Conservation (phyloP, 352 stramenopile genomes). For the Pythium scleroteichum region DNA sequence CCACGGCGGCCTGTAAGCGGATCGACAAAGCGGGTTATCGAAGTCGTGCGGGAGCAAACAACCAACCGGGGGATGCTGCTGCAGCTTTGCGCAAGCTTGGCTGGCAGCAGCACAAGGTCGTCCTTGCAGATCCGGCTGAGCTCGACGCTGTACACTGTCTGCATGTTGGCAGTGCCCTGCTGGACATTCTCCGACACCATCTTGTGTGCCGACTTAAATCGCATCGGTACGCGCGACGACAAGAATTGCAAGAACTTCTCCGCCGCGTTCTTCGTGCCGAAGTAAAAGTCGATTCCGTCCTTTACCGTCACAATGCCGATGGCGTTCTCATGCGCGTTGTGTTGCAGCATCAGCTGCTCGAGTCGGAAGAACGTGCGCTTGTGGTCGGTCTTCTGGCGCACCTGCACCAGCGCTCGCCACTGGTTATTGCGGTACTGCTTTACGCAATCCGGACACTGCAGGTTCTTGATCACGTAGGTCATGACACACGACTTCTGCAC, state of each 20-base stretch:
- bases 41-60: conserved; percentile 62
- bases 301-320: conserved; percentile 64
- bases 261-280: conserved; percentile 49
- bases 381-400: conserved; percentile 74
- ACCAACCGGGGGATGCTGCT: conserved; percentile 68
- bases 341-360: conserved; percentile 77
- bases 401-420: conserved; percentile 71
- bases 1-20: conserved; percentile 52
- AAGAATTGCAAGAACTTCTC: conserved; percentile 73
- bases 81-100: conserved; percentile 56
- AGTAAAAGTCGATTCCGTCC: conserved; percentile 85
- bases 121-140: conserved; percentile 75
- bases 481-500: conserved; percentile 70
- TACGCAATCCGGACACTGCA: conserved; percentile 73
- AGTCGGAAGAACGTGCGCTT: conserved; percentile 75
- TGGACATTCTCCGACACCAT: conserved; percentile 74
- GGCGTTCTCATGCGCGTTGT: conserved; percentile 61
- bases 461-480: conserved; percentile 60
- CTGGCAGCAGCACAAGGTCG: conserved; percentile 64
- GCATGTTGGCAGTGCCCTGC: conserved; percentile 62
- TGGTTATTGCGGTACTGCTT: conserved; percentile 73
- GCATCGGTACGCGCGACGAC: conserved; percentile 57
- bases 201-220: conserved; percentile 70
- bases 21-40: conserved; percentile 65
- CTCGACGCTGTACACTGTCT: conserved; percentile 72